phyloP scores from a whole-genome alignment of 805 yeast species.

The Wickerhamiella galacta region DNA sequence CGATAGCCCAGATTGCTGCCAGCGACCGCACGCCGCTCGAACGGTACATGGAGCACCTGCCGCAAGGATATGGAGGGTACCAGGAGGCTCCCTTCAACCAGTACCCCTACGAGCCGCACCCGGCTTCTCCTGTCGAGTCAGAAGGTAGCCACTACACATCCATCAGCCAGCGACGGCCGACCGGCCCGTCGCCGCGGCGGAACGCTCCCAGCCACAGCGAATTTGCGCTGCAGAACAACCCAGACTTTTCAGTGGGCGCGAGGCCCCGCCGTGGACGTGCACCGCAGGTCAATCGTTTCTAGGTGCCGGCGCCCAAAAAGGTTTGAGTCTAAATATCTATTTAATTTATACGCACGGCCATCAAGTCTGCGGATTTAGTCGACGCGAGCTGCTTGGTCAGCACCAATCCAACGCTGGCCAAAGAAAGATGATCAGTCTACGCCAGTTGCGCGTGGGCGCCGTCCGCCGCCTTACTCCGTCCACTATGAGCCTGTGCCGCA shows the following conservation, averaged over 20 bases:
- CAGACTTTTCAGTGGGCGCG: conserved; percentile 13
- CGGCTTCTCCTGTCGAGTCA: conserved; percentile 6
- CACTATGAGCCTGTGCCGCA: too few relatives aligned
- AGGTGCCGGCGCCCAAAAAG: too few relatives aligned
- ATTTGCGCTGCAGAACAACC: conserved; percentile 11
- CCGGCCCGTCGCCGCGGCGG: neutral
- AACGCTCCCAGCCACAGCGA: conserved; percentile 8
- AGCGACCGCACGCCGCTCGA: conserved; percentile 4
- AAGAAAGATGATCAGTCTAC: too few relatives aligned
- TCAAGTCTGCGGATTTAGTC: too few relatives aligned
- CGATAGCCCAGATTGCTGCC: neutral
- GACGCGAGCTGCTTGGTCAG: too few relatives aligned
- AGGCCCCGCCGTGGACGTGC: conserved; percentile 1
- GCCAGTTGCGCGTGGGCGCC: too few relatives aligned
- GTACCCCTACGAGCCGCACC: neutral
- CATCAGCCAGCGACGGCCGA: conserved; percentile 9
- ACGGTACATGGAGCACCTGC: conserved; percentile 3
- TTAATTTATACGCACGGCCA: too few relatives aligned
- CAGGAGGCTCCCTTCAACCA: conserved; percentile 5
- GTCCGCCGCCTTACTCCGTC: too few relatives aligned
- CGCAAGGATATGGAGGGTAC: conserved; percentile 1
- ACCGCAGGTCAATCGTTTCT: neutral
- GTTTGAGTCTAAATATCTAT: too few relatives aligned
- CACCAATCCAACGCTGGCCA: too few relatives aligned
- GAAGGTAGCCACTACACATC: conserved; percentile 11